A percentile compares a stretch with the other conserved stretches of the same genome.
phyloP scores from a whole-genome alignment of 1,139 yeast genomes.

The Lodderomyces beijingensis region DNA sequence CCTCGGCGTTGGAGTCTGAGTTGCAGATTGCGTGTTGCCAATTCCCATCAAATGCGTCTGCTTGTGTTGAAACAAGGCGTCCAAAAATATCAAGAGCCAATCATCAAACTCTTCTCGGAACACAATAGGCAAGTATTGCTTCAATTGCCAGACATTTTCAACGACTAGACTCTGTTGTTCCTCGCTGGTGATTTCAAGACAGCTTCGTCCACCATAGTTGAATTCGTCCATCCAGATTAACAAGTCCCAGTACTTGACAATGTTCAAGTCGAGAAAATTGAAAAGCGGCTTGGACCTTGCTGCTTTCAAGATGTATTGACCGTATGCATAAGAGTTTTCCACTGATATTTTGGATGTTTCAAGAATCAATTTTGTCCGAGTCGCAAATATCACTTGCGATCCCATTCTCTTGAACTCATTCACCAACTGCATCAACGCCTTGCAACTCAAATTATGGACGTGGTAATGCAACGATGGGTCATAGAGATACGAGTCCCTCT shows the following conservation, averaged over 20 bases:
- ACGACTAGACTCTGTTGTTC: slow-evolving; percentile 58
- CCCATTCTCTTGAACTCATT: slow-evolving; percentile 80
- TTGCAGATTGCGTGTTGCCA: slow-evolving; percentile 25
- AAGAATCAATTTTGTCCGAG: slow-evolving; percentile 68
- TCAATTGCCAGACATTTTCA: slow-evolving; percentile 77
- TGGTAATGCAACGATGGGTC: slow-evolving; percentile 82
- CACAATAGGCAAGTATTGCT: slow-evolving; percentile 66
- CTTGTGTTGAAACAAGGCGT: slow-evolving; percentile 61
- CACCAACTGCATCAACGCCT: slow-evolving; percentile 74
- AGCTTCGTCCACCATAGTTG: slow-evolving; percentile 82
- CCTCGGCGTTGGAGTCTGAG: slow-evolving; percentile 59
- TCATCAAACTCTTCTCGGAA: slow-evolving; percentile 81
- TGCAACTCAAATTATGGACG: slow-evolving; percentile 80
- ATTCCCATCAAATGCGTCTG: slow-evolving; percentile 32
- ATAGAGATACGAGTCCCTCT: slow-evolving; percentile 66
- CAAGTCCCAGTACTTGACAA: slow-evolving; percentile 83
- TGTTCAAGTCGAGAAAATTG: slow-evolving; percentile 71
- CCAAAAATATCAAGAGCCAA: slow-evolving; percentile 78
- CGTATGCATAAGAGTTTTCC: slow-evolving; percentile 87
- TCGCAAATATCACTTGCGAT: slow-evolving; percentile 74
- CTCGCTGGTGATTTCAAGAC: slow-evolving; percentile 52
- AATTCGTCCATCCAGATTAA: slow-evolving; percentile 92
- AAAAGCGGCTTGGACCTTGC: slow-evolving; percentile 80
- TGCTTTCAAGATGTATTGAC: slow-evolving; percentile 80
- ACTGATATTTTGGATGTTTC: slow-evolving; percentile 75